A percentile compares a stretch with the other conserved stretches of the same genome.
Evolutionary conservation across 2,329 filamentous ascomycete genomes (phyloP).

Genomic region (Botrytis elliptica): DNA sequence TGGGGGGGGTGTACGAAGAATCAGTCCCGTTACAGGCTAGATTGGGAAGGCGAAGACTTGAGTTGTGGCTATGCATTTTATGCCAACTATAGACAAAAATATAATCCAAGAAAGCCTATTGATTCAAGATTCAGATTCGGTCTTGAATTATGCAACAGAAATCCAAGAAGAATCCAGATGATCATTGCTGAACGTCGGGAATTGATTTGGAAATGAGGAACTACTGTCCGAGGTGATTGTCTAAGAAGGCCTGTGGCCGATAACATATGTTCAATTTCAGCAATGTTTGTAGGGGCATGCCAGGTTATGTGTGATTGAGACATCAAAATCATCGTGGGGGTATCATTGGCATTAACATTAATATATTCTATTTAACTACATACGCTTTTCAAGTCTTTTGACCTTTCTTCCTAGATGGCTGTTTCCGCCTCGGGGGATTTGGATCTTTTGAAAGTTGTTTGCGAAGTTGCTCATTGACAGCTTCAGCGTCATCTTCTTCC

Average conservation of each 20-base stretch:
- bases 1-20: not conserved
- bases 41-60: too few relatives aligned
- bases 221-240: not conserved
- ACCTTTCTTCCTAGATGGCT: conserved; percentile 37
- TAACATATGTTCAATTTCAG: not conserved
- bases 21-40: not conserved
- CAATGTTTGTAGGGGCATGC: not conserved
- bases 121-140: not conserved
- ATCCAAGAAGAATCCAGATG: not conserved
- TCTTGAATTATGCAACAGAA: not conserved
- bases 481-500: conserved; percentile 32
- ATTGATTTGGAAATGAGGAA: not conserved
- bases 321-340: not conserved
- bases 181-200: not conserved
- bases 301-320: not conserved
- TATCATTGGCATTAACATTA: conserved; percentile 18
- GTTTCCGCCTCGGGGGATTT: conserved; percentile 26
- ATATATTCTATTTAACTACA: conserved; percentile 2
- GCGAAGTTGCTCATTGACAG: conserved; percentile 37
- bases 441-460: conserved; percentile 34
- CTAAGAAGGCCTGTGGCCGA: not conserved
- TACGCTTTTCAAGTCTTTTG: conserved; percentile 28
- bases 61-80: not conserved
- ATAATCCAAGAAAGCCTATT: not conserved
- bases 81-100: not conserved